Percentiles rank a stretch among this genome's conserved stretches.
phyloP scores from a whole-genome alignment of 1,284 basidiomycete genomes.

The Sutorius eximius region DNA sequence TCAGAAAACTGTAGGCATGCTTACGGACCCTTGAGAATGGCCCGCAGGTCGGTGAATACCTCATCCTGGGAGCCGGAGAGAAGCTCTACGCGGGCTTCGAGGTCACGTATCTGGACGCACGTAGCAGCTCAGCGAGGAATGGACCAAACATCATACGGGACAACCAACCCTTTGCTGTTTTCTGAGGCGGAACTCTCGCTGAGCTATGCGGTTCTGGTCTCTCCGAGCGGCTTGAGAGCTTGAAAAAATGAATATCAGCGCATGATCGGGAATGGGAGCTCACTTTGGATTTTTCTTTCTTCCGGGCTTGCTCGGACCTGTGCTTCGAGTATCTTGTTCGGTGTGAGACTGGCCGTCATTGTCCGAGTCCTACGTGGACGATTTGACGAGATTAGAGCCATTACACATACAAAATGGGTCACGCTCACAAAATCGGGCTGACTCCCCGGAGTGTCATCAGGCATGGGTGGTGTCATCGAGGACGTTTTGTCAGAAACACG shows the following conservation, averaged over 20 bases:
- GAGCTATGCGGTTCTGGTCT: constrained; percentile 91
- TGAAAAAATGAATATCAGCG: constrained; percentile 12
- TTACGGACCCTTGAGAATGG: constrained; percentile 69
- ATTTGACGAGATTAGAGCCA: constrained; percentile 13
- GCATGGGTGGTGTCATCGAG: constrained; percentile 16
- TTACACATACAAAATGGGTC: constrained; percentile 14
- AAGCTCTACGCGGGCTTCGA: constrained; percentile 89
- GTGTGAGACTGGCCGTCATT: constrained; percentile 56
- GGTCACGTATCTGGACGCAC: constrained; percentile 75
- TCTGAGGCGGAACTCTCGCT: constrained; percentile 86
- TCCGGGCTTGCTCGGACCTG: constrained; percentile 65
- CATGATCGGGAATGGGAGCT: constrained; percentile 26
- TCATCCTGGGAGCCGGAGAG: constrained; percentile 89
- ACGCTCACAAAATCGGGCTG: constrained; percentile 26
- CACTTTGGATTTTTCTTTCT: constrained; percentile 86
- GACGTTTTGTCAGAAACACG: neutral
- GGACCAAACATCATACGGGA: neutral
- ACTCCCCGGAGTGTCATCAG: constrained; percentile 33
- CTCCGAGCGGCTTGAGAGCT: constrained; percentile 83
- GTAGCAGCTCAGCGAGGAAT: constrained; percentile 7
- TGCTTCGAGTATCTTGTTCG: constrained; percentile 37
- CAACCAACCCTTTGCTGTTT: constrained; percentile 77
- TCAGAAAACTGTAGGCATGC: constrained; percentile 7
- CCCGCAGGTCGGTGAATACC: constrained; percentile 76
- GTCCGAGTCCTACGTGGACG: constrained; percentile 56